phyloP scores from a whole-genome alignment of 2,329 filamentous ascomycete species.

The Calonectria crousiana region DNA sequence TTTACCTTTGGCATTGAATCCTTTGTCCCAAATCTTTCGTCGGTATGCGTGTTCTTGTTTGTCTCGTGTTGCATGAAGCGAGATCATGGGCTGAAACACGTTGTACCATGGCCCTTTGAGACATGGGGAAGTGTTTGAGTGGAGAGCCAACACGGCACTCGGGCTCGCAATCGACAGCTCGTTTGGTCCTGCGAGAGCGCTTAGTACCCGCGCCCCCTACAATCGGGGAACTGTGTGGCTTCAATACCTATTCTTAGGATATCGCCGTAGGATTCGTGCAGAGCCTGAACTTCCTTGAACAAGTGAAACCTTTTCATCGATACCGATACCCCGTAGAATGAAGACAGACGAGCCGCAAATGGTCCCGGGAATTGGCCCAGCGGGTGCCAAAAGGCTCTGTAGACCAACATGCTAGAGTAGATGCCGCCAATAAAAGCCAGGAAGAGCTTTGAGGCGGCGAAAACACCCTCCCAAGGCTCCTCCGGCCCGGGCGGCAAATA shows the following conservation, averaged over 20 bases:
- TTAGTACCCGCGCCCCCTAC: neutral
- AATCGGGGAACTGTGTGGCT: no score
- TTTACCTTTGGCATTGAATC: slow-evolving; percentile 1
- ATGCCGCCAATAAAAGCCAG: neutral
- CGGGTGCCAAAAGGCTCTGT: neutral
- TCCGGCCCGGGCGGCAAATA: neutral
- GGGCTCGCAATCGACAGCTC: slow-evolving; percentile 9
- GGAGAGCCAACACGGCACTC: neutral
- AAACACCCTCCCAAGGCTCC: neutral
- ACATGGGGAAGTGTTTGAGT: slow-evolving; percentile 2
- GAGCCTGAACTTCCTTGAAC: neutral
- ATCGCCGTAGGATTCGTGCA: slow-evolving; percentile 14
- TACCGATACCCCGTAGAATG: neutral
- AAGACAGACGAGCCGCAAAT: neutral
- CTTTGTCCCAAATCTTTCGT: slow-evolving; percentile 6
- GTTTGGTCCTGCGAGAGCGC: neutral
- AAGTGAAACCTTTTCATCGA: neutral
- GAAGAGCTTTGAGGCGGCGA: neutral
- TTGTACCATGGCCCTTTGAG: slow-evolving; percentile 9
- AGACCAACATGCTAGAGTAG: neutral
- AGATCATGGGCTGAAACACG: neutral
- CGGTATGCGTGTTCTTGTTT: neutral
- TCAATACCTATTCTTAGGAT: slow-evolving; percentile 13
- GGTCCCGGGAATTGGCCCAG: slow-evolving; percentile 16
- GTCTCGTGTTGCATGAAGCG: neutral